phyloP scores from a whole-genome alignment of 1,284 basidiomycete species.

The Grifola frondosa region DNA sequence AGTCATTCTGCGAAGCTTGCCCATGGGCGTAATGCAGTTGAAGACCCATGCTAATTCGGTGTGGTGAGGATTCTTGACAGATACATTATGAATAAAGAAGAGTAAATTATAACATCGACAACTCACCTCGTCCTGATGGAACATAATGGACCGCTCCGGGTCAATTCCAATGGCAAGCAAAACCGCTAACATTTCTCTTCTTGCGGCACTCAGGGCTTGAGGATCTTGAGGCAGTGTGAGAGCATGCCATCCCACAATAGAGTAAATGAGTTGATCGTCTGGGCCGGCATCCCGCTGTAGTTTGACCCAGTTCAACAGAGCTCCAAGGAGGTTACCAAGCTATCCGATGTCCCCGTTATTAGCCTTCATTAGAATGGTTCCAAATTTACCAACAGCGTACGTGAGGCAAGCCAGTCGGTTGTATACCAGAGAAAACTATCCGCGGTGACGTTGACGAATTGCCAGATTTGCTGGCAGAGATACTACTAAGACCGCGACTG shows the following conservation, averaged over 20 bases:
- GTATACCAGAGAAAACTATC: constrained; percentile 80
- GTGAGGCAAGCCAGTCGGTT: constrained; percentile 85
- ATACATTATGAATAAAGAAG: background rate
- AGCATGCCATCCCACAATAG: constrained; percentile 91
- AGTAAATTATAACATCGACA: background rate
- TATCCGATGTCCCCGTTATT: constrained; percentile 32
- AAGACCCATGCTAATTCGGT: constrained; percentile 92
- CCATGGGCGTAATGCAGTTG: constrained; percentile 82
- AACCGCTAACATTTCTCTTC: constrained; percentile 80
- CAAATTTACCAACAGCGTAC: constrained; percentile 43
- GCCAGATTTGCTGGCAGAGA: too few relatives aligned
- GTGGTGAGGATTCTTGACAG: constrained; percentile 74
- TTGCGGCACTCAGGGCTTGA: constrained; percentile 53
- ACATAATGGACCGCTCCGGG: constrained; percentile 74
- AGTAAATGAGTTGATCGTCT: constrained; percentile 74
- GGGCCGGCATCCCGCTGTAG: constrained; percentile 63
- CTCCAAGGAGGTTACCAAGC: constrained; percentile 94
- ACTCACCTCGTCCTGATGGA: constrained; percentile 86
- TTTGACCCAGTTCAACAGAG: constrained; percentile 85
- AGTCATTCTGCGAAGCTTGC: constrained; percentile 86
- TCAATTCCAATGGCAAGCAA: constrained; percentile 87
- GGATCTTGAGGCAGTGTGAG: constrained; percentile 90
- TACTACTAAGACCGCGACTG: too few relatives aligned
- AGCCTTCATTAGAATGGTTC: constrained; percentile 1
- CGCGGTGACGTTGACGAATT: constrained; percentile 14